These are phyloP conservation scores for Cucumis hystrix DNA, from an alignment of 306 rosid species.

Conservation along the genomic window DNA sequence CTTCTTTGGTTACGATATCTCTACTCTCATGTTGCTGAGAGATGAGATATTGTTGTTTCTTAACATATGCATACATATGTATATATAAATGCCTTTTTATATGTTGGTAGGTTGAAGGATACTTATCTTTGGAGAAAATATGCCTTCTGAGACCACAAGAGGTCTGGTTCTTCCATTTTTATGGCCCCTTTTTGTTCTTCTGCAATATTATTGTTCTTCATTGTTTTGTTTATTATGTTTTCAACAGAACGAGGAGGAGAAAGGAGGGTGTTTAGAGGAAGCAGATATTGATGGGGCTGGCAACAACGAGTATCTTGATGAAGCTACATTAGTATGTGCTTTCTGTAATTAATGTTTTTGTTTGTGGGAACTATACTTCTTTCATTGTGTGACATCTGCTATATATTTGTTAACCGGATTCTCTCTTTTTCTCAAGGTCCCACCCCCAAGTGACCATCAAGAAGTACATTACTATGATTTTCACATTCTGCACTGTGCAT, in stretches of 20 bases:
- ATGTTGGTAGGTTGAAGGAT: constrained; percentile 35
- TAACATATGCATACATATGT: background rate
- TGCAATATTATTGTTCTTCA: background rate
- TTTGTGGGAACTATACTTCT: background rate
- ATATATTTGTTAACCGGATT: background rate
- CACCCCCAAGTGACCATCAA: constrained; percentile 12
- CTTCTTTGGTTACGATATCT: background rate
- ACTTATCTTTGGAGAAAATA: constrained; percentile 49
- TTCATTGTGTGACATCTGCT: background rate
- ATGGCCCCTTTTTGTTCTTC: background rate
- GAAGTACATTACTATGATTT: constrained; percentile 47
- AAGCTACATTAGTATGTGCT: constrained; percentile 52
- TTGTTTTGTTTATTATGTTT: background rate
- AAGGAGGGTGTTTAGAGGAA: constrained; percentile 7
- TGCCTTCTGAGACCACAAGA: constrained; percentile 23
- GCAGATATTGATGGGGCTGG: constrained; percentile 11
- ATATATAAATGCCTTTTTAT: background rate
- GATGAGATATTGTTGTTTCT: background rate
- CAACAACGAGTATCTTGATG: constrained; percentile 38
- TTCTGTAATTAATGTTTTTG: constrained; percentile 8
- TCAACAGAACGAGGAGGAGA: constrained; percentile 22
- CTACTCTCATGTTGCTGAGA: background rate
- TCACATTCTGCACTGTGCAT: constrained; percentile 56
- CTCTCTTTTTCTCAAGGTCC: constrained; percentile 27
- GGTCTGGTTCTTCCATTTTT: constrained; percentile 14